Percentiles rank a stretch among this genome's conserved stretches.
phyloP scores from a whole-genome alignment of 192 early-diverging fungal genomes.

The Jimgerdemannia flammicorona region DNA sequence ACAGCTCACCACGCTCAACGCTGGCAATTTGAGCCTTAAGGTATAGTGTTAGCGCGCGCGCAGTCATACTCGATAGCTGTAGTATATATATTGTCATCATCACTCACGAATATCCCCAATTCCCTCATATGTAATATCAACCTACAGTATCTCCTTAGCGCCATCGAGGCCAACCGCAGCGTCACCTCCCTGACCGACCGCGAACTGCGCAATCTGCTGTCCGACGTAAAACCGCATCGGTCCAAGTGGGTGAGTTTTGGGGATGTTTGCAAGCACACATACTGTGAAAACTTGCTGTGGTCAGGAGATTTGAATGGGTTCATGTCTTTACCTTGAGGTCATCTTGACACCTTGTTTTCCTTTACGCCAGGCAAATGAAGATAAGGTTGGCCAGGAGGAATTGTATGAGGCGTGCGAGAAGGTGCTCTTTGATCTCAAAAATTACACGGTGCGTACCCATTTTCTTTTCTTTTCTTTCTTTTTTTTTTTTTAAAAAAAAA shows the following conservation, averaged over 20 bases:
- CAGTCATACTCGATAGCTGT: too few relatives aligned
- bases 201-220: constrained; percentile 70
- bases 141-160: constrained; percentile 69
- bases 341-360: not conserved
- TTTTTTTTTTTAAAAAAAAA: constrained; percentile 8
- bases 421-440: constrained; percentile 75
- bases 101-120: too few relatives aligned
- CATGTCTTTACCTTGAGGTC: constrained; percentile 2
- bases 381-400: constrained; percentile 83
- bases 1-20: not conserved
- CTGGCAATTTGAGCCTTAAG: not conserved
- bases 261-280: not conserved
- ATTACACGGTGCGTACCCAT: constrained; percentile 52
- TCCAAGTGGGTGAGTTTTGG: constrained; percentile 71
- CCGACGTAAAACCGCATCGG: constrained; percentile 72
- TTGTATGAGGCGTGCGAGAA: constrained; percentile 90
- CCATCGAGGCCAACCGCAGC: constrained; percentile 68
- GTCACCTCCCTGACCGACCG: constrained; percentile 60
- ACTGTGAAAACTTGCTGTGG: not conserved
- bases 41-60: too few relatives aligned
- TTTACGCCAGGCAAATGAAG: constrained; percentile 61
- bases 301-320: not conserved
- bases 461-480: not conserved
- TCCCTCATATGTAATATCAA: not conserved
- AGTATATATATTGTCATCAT: too few relatives aligned